Conservation (phyloP, 2,329 filamentous ascomycete species). For the Cercospora sp. region DNA sequence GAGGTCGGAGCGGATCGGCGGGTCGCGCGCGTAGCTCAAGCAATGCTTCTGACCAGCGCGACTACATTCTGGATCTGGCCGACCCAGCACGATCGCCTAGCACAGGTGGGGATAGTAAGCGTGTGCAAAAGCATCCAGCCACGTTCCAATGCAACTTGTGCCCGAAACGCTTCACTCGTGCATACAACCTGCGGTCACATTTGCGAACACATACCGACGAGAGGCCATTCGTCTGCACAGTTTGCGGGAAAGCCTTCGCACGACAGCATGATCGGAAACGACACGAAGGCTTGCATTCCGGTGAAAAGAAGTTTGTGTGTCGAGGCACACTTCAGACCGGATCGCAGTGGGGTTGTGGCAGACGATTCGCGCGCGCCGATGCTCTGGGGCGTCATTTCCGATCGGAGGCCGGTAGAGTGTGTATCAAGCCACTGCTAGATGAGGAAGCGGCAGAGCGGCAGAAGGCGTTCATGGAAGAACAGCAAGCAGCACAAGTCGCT, state of each 20-base stretch:
- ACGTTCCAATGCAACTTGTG: constrained; percentile 94
- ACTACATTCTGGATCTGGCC: constrained; percentile 85
- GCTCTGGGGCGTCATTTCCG: constrained; percentile 83
- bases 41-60: constrained; percentile 58
- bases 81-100: constrained; percentile 79
- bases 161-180: constrained; percentile 92
- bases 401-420: constrained; percentile 91
- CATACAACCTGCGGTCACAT: constrained; percentile 95
- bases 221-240: constrained; percentile 92
- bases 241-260: constrained; percentile 96
- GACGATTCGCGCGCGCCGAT: constrained; percentile 91
- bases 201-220: constrained; percentile 96
- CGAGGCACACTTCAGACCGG: constrained; percentile 83
- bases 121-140: constrained; percentile 95
- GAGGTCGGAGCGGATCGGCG: constrained; percentile 36
- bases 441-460: constrained; percentile 87
- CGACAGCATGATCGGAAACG: constrained; percentile 96
- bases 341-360: constrained; percentile 87
- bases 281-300: constrained; percentile 92
- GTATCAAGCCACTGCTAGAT: constrained; percentile 94
- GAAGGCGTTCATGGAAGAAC: constrained; percentile 63
- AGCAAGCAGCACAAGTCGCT: constrained; percentile 56
- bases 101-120: constrained; percentile 63
- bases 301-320: constrained; percentile 98
- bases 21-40: constrained; percentile 52